phyloP scores from a whole-genome alignment of 1,284 basidiomycete species.

The Leccinum huronense region DNA sequence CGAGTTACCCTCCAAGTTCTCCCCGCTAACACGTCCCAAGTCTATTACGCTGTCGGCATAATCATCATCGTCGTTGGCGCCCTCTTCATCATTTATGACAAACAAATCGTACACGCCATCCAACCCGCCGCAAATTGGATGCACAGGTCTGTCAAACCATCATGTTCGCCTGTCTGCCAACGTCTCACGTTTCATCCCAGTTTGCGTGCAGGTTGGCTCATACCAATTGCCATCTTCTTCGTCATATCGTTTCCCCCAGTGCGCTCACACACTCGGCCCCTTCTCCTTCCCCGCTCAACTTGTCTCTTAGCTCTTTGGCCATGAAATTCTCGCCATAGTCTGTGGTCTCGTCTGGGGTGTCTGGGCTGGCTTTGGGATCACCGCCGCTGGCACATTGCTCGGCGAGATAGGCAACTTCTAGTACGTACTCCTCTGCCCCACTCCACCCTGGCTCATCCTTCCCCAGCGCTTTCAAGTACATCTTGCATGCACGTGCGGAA shows the following conservation, averaged over 20 bases:
- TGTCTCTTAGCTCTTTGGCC: constrained; percentile 31
- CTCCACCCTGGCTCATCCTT: background rate
- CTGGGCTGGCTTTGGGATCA: constrained; percentile 49
- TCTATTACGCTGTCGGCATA: constrained; percentile 47
- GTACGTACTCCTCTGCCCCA: constrained; percentile 31
- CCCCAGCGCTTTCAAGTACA: constrained; percentile 46
- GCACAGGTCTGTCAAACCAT: constrained; percentile 45
- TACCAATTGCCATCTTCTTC: constrained; percentile 79
- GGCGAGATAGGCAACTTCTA: constrained; percentile 54
- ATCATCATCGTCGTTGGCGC: constrained; percentile 48
- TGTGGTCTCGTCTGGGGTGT: constrained; percentile 54
- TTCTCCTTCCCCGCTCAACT: constrained; percentile 2
- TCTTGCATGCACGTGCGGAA: constrained; percentile 47
- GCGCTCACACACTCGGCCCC: constrained; percentile 19
- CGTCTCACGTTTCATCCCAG: constrained; percentile 28
- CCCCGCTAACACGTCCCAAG: constrained; percentile 34
- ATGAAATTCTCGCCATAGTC: constrained; percentile 55
- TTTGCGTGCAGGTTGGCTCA: constrained; percentile 64
- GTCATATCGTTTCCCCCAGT: constrained; percentile 78
- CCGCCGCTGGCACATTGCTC: constrained; percentile 47
- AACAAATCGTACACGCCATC: constrained; percentile 63
- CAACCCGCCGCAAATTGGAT: constrained; percentile 65
- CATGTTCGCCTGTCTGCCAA: background rate
- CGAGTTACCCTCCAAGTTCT: background rate
- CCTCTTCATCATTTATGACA: constrained; percentile 59